Base-by-base conservation (phyloP, 768 basidiomycete genomes). In the Suillus cothurnatus region DNA sequence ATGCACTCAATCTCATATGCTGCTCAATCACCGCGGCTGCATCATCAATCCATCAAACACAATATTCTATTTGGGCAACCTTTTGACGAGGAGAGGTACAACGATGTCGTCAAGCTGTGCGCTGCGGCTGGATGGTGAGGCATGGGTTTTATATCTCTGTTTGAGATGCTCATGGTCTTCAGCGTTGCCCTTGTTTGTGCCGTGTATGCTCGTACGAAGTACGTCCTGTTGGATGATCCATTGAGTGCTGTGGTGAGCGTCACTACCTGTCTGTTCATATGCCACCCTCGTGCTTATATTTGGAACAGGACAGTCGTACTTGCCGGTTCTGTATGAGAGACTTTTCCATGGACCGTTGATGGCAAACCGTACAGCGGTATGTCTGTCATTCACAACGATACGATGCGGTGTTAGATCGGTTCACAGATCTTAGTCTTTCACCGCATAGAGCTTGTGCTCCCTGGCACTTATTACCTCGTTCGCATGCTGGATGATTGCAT, bases 51-150 rank as follows among this genome's bases (percentile, higher is more conserved):
- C 0, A 92, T 94, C 74, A 86, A 84, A 68, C 88, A 90, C 47
- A 94, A 95, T 71, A 92, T 95, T 71, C 76, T 92, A 14, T 94
- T 94, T 73, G 92, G 91, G 0, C 84, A 85, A 67, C 87, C 88
- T 1, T 78, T 74, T 49, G 90, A 92, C 61, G 86, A 91, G 67
- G 86, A 88, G 67, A 81, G 93, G 59, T 95, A 95, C 68, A 78
- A 89, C 12, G 81, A 80, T 0, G 93, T 94, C 32, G 74, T 96
- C n/a, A 88, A 93, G 87, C 17, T 98, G 96, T 71, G 95, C 94
- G 1, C 76, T 99, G 61, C 79, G 74, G 34, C 87, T 91, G 0
- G 97, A 99, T 80, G 90, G 88, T 88, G 68, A 64, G 79, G 67
- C 31, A n/a, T 17, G 26, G 7, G n/a, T 26, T 12, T n/a, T 61